Conservation (phyloP, 2,329 filamentous ascomycete genomes). For the Epichloe typhina region DNA sequence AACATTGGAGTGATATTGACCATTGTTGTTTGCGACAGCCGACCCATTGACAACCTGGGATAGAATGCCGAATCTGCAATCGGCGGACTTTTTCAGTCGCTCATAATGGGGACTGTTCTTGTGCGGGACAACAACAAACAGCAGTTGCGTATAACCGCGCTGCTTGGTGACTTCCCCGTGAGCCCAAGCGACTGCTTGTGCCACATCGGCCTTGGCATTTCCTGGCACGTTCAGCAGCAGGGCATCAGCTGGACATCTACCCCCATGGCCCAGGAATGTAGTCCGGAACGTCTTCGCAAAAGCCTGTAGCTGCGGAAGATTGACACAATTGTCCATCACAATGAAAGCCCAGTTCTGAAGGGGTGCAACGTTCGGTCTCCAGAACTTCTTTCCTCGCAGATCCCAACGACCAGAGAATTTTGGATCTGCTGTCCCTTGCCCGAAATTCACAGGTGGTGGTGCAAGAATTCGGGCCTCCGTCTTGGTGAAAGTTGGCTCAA, state of each 20-base stretch:
- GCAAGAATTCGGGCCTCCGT: conserved; percentile 59
- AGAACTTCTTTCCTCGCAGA: conserved; percentile 65
- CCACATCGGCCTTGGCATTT: conserved; percentile 25
- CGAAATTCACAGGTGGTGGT: conserved; percentile 60
- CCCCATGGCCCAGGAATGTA: conserved; percentile 37
- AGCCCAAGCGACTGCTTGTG: conserved; percentile 34
- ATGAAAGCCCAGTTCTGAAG: conserved; percentile 67
- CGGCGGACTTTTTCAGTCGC: conserved; percentile 77
- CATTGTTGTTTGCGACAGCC: conserved; percentile 56
- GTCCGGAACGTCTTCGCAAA: conserved; percentile 30
- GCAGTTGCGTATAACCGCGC: conserved; percentile 52
- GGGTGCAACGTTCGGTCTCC: conserved; percentile 44
- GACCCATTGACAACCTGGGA: conserved; percentile 67
- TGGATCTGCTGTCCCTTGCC: conserved; percentile 42
- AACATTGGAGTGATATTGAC: conserved; percentile 87
- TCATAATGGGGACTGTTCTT: conserved; percentile 64
- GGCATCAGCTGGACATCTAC: conserved; percentile 24
- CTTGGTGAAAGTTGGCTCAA: conserved; percentile 50
- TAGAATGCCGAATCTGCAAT: conserved; percentile 71
- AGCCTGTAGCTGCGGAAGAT: conserved; percentile 19
- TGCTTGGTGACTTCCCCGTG: conserved; percentile 38
- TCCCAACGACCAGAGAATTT: conserved; percentile 71
- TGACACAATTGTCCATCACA: conserved; percentile 43
- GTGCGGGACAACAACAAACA: conserved; percentile 65
- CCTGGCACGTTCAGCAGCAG: conserved; percentile 21